Evolutionary conservation across 2,329 filamentous ascomycete species (phyloP).

Genomic region (Fusarium udum): DNA sequence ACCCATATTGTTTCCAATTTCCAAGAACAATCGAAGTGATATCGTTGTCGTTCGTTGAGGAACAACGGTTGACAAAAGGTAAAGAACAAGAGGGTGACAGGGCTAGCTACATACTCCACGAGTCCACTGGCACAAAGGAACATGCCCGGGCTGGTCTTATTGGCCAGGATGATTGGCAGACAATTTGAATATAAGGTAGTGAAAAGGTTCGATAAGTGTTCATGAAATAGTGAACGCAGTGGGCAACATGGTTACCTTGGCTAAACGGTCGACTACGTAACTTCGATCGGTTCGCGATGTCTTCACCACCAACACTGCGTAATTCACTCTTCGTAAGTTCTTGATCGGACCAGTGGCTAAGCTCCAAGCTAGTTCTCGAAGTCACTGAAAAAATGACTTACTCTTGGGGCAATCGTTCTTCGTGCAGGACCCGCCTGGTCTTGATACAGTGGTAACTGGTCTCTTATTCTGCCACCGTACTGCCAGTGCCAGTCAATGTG

Average conservation of each 20-base stretch:
- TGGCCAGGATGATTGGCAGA: accelerated
- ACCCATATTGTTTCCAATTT: background rate
- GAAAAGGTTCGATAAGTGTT: accelerated
- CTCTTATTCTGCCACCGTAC: background rate
- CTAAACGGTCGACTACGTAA: accelerated
- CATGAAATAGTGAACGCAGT: accelerated
- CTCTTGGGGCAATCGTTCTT: background rate
- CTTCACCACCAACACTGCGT: too few relatives aligned
- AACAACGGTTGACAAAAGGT: accelerated
- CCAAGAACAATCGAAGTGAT: accelerated
- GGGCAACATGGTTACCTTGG: background rate
- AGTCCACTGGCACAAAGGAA: accelerated
- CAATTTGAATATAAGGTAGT: accelerated
- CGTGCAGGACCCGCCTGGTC: background rate
- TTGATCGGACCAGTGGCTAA: background rate
- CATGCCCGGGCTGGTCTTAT: background rate
- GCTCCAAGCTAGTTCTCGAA: accelerated
- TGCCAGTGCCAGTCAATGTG: background rate
- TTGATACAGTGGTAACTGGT: background rate
- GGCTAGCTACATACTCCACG: background rate
- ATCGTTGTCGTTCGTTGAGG: accelerated
- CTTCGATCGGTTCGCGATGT: accelerated
- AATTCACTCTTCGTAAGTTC: background rate
- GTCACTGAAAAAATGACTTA: accelerated
- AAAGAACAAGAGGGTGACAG: background rate